These are phyloP conservation scores for Erodium chrysanthum DNA, from an alignment of 441 rosid genomes.

Conservation along the genomic window DNA sequence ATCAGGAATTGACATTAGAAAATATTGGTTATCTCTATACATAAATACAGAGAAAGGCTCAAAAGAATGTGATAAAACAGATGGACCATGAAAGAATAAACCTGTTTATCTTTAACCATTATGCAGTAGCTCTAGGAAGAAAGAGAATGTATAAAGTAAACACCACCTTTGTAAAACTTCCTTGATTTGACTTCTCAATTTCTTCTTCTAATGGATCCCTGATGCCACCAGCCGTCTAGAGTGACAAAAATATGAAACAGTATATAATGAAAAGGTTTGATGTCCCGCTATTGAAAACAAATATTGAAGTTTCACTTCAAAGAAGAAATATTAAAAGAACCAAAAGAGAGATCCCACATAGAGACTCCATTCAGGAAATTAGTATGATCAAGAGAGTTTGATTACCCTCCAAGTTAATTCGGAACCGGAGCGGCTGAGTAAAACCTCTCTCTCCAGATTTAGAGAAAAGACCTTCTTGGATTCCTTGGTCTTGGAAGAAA, in stretches of 20 bases:
- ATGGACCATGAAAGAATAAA: not conserved
- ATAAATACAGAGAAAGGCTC: too few relatives aligned
- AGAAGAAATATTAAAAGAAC: not conserved
- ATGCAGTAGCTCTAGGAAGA: not conserved
- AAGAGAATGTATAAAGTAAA: not conserved
- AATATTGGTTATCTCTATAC: too few relatives aligned
- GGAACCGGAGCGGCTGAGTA: conserved; percentile 31
- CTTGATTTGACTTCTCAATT: conserved; percentile 35
- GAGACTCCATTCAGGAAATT: not conserved
- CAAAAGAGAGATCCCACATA: not conserved
- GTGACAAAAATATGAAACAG: conserved; percentile 9
- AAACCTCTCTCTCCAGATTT: conserved; percentile 45
- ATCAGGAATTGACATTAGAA: too few relatives aligned
- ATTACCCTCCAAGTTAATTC: conserved; percentile 52
- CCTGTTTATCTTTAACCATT: too few relatives aligned
- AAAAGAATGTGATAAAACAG: not conserved
- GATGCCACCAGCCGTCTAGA: conserved; percentile 49
- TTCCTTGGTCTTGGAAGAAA: conserved; percentile 54
- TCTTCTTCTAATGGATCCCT: conserved; percentile 48
- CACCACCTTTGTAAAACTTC: conserved; percentile 63
- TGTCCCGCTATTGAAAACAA: not conserved
- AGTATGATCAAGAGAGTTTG: conserved; percentile 5
- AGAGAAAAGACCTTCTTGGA: conserved; percentile 48
- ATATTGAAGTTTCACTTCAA: not conserved
- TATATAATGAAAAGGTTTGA: conserved; percentile 3